Evolutionary conservation across 495 filamentous ascomycete species (phyloP).

Genomic region (Neurospora pannonica): DNA sequence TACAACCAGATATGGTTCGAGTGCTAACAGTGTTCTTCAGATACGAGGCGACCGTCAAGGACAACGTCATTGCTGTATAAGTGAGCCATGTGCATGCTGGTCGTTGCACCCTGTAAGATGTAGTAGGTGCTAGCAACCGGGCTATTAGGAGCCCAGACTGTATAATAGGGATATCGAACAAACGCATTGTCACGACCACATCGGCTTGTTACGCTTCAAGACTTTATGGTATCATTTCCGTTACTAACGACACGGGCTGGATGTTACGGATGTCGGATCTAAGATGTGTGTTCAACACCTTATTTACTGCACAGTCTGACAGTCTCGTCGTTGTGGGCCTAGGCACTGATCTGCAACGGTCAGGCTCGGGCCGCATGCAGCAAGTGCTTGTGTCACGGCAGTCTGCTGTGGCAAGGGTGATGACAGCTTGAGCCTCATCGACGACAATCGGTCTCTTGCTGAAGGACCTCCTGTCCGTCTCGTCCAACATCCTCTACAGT

Average conservation of each 20-base stretch:
- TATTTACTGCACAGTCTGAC: not conserved
- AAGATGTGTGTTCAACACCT: not conserved
- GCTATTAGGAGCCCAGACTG: not conserved
- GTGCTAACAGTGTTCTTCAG: slow-evolving; percentile 30
- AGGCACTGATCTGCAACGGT: not conserved
- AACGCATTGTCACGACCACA: not conserved
- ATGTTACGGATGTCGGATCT: not conserved
- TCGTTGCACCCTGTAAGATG: slow-evolving; percentile 1
- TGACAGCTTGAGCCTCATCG: not conserved
- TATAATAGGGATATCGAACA: not conserved
- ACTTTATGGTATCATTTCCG: not conserved
- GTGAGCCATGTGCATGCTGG: slow-evolving; percentile 1
- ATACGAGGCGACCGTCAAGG: slow-evolving; percentile 54
- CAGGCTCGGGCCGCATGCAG: not conserved
- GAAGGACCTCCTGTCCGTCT: not conserved
- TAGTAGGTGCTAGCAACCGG: not conserved
- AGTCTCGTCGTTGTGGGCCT: not conserved
- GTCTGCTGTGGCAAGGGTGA: not conserved
- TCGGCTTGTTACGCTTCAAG: not conserved
- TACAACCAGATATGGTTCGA: not conserved
- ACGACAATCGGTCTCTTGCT: not conserved
- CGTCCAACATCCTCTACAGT: not conserved
- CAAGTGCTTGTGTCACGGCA: not conserved
- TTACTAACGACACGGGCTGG: not conserved
- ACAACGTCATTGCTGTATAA: slow-evolving; percentile 9